Evolutionary conservation across 2,329 filamentous ascomycete genomes (phyloP).

Genomic region (Calonectria henricotiae): DNA sequence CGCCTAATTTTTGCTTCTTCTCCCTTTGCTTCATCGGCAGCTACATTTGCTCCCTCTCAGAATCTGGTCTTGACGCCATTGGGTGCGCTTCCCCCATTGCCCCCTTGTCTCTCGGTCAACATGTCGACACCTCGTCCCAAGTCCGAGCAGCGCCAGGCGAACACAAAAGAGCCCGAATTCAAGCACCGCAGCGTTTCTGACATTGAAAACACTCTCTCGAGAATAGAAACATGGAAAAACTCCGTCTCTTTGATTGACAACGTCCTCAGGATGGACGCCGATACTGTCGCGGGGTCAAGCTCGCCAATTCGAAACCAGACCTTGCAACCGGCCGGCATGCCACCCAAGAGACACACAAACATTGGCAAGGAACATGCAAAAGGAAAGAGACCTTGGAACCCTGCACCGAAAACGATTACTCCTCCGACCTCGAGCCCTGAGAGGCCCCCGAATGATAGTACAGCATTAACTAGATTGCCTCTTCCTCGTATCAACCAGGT

Average conservation of each 20-base stretch:
- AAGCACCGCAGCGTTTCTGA: neutral
- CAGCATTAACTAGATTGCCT: neutral
- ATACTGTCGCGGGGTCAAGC: neutral
- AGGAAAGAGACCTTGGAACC: neutral
- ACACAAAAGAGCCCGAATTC: neutral
- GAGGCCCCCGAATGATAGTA: neutral
- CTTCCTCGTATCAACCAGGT: constrained; percentile 22
- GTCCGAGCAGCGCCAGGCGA: too few relatives aligned
- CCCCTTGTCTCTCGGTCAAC: neutral
- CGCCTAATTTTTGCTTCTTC: neutral
- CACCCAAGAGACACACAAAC: neutral
- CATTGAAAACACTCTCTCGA: neutral
- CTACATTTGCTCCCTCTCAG: neutral
- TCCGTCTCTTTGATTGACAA: neutral
- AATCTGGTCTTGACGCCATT: too few relatives aligned
- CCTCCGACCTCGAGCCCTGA: constrained; percentile 1
- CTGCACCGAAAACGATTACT: neutral
- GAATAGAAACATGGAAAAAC: neutral
- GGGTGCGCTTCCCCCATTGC: neutral
- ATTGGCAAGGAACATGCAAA: neutral
- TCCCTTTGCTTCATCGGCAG: neutral
- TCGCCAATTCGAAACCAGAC: neutral
- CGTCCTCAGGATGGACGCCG: neutral
- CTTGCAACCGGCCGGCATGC: neutral
- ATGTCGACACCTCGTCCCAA: neutral